These are phyloP conservation scores for Puccinia triticina DNA, from an alignment of 1,284 basidiomycete species.

Conservation along the genomic window DNA sequence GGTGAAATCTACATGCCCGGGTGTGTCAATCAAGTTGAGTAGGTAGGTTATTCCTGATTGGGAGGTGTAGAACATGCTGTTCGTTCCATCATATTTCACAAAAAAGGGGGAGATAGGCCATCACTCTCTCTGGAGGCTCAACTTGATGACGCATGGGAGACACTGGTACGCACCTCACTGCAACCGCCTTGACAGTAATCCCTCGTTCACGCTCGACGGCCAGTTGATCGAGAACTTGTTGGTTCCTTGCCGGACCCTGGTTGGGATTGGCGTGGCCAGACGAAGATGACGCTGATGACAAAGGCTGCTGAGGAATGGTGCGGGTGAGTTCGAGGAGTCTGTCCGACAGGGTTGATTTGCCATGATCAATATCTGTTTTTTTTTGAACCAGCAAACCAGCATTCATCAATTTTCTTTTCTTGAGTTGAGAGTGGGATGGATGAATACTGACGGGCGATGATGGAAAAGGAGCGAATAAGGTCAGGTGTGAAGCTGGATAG, in stretches of 20 bases:
- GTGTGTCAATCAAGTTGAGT: conserved; percentile 95
- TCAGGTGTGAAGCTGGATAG: conserved; percentile 17
- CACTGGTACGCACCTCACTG: conserved; percentile 24
- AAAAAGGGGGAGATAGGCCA: too few species aligned
- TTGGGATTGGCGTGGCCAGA: neutral
- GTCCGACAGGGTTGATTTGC: conserved; percentile 60
- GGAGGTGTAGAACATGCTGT: conserved; percentile 71
- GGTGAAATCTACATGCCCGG: conserved; percentile 95
- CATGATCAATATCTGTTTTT: conserved; percentile 58
- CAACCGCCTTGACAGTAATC: conserved; percentile 72
- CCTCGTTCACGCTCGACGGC: conserved; percentile 95
- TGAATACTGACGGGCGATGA: conserved; percentile 41
- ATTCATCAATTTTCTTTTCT: neutral
- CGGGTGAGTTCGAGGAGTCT: conserved; percentile 59
- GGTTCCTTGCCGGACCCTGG: conserved; percentile 51
- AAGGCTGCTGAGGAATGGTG: conserved; percentile 55
- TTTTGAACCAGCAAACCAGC: neutral
- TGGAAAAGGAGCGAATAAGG: conserved; percentile 39
- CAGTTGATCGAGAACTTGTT: conserved; percentile 63
- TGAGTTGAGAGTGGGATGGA: neutral
- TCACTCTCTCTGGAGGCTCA: neutral
- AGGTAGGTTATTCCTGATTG: conserved; percentile 69
- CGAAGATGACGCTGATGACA: conserved; percentile 32
- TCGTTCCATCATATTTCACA: conserved; percentile 26
- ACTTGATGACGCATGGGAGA: conserved; percentile 53